Conservation (phyloP, 2,329 filamentous ascomycete genomes). For the Fusarium neocosmosporiellum region DNA sequence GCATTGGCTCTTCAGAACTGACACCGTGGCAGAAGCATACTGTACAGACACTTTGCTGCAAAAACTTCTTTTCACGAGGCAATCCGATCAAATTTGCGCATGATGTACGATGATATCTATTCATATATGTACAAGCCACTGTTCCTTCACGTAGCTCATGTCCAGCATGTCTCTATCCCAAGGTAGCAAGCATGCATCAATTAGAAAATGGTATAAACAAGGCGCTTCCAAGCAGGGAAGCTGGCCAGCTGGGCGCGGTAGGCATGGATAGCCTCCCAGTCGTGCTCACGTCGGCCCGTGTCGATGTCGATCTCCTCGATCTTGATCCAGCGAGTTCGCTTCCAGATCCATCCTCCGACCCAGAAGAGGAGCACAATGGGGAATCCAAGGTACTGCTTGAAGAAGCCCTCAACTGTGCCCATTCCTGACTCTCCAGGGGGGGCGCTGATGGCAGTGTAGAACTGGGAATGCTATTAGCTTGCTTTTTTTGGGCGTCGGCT, state of each 20-base stretch:
- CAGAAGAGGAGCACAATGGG: slow-evolving; percentile 67
- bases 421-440: slow-evolving; percentile 48
- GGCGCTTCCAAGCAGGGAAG: slow-evolving; percentile 60
- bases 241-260: slow-evolving; percentile 59
- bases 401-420: slow-evolving; percentile 61
- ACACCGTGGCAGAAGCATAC: neutral
- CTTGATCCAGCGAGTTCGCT: slow-evolving; percentile 69
- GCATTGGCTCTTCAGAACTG: neutral
- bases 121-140: neutral
- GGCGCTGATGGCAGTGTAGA: slow-evolving; percentile 57
- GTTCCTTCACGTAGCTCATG: neutral
- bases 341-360: slow-evolving; percentile 70
- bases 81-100: neutral
- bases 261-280: slow-evolving; percentile 70
- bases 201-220: slow-evolving; percentile 27
- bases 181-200: neutral
- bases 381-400: slow-evolving; percentile 64
- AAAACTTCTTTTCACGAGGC: neutral
- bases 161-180: neutral
- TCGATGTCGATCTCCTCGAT: slow-evolving; percentile 74
- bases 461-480: slow-evolving; percentile 5
- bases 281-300: slow-evolving; percentile 70
- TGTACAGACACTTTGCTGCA: neutral
- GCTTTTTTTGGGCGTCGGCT: fast-evolving
- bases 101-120: neutral